Evolutionary conservation across 2,329 filamentous ascomycete genomes (phyloP).

Genomic region (Clonostachys solani): DNA sequence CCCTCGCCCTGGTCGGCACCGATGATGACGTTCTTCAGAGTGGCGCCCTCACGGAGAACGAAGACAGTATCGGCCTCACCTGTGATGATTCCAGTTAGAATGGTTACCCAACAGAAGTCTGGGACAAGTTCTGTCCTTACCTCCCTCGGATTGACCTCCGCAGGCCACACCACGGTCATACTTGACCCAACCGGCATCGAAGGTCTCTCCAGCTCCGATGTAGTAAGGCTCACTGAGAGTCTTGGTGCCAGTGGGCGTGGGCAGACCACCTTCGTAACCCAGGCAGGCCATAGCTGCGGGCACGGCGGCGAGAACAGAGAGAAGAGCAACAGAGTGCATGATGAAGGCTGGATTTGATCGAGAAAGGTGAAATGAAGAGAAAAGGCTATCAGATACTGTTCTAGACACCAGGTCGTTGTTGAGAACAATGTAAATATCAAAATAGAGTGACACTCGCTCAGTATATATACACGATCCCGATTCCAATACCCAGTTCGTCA

Average conservation of each 20-base stretch:
- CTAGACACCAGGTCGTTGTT: no score
- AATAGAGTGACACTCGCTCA: no score
- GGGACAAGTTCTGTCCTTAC: neutral
- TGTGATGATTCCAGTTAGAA: neutral
- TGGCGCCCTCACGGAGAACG: slow-evolving; percentile 10
- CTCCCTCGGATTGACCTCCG: slow-evolving; percentile 10
- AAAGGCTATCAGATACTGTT: no score
- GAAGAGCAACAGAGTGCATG: neutral
- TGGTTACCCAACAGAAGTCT: neutral
- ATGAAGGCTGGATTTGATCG: no score
- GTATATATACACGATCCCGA: no score
- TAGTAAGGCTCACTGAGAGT: slow-evolving; percentile 20
- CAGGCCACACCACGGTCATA: slow-evolving; percentile 25
- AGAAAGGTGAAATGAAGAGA: no score
- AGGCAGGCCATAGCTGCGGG: slow-evolving; percentile 10
- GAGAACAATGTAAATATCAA: no score
- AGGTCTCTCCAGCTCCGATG: slow-evolving; percentile 13
- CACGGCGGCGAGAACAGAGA: neutral
- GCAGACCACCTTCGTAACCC: slow-evolving; percentile 15
- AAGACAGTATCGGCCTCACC: slow-evolving; percentile 11
- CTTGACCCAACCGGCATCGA: slow-evolving; percentile 20
- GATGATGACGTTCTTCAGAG: slow-evolving; percentile 14
- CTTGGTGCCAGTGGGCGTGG: slow-evolving; percentile 11
- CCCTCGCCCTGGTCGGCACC: slow-evolving; percentile 15
- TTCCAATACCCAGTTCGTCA: no score